A percentile compares a stretch with the other conserved stretches of the same genome.
These are phyloP conservation scores for Huntiella decipiens DNA, from an alignment of 2,329 filamentous ascomycete genomes.

Conservation along the genomic window DNA sequence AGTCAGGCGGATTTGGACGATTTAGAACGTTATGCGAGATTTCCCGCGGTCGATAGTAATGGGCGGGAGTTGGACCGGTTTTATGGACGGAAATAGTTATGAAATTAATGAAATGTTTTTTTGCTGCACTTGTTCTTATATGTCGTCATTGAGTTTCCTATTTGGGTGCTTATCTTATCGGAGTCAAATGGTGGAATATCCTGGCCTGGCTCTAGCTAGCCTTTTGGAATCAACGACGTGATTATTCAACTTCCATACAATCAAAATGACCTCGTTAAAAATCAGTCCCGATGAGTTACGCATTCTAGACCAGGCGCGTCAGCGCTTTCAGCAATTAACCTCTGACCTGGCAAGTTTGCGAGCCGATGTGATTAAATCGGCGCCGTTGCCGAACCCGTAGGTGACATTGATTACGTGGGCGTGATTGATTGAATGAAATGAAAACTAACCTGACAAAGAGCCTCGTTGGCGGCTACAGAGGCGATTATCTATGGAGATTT, in stretches of 20 bases:
- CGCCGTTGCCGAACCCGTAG: slow-evolving; percentile 50
- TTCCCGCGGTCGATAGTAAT: slow-evolving; percentile 41
- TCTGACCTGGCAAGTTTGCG: slow-evolving; percentile 48
- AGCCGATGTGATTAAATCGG: slow-evolving; percentile 38
- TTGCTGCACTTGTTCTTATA: not conserved
- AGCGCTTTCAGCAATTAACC: slow-evolving; percentile 47
- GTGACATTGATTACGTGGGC: slow-evolving; percentile 12
- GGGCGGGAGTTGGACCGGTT: slow-evolving; percentile 27
- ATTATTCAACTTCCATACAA: not conserved
- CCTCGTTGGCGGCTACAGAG: slow-evolving; percentile 52
- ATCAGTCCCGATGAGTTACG: slow-evolving; percentile 42
- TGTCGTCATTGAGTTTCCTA: slow-evolving; percentile 1
- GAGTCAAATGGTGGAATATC: not conserved
- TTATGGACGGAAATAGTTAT: slow-evolving; percentile 1
- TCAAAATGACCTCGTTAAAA: slow-evolving; percentile 25
- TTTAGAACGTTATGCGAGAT: slow-evolving; percentile 57
- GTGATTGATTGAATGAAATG: not conserved
- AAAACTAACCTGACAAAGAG: slow-evolving; percentile 23
- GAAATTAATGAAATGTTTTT: not conserved
- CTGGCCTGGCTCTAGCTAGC: not conserved
- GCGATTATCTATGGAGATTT: slow-evolving; percentile 55
- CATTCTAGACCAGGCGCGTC: slow-evolving; percentile 50
- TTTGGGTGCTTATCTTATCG: not conserved
- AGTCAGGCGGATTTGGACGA: slow-evolving; percentile 66
- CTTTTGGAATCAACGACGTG: not conserved